Evolutionary conservation across 2,329 filamentous ascomycete species (phyloP), one percentile per base, ranked within the genome.

Genomic region (Amauroascus niger): DNA sequence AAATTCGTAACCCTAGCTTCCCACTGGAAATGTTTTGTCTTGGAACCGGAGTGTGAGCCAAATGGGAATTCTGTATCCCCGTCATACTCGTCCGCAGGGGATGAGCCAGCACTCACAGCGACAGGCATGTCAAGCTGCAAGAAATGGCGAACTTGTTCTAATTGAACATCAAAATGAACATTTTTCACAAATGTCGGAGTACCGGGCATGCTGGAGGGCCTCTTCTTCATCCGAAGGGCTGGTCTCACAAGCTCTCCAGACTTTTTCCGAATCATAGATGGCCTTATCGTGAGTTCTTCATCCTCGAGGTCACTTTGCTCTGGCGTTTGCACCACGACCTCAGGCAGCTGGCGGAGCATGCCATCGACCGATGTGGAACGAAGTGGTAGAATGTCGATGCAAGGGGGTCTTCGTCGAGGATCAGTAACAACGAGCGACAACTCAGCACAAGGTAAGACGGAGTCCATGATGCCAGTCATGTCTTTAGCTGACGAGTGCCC

Each of bases 261-360:
- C 78, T 98, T 98, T 76, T 98, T 98, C 63, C 93, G 84, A 9
- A 98, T 83, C 82, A 97, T 94, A 52, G 83, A 83, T n/a, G 90
- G 89, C 72, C 93, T 94, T 62, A 74, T 76, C 58, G 65, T 69
- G 57, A 79, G 62, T 56, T 80, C 76, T 44, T 84, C 83, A 57
- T 87, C 82, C 47, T 84, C 81, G 37, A 11, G 49, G 0, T 68
- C 69, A 53, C 71, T 71, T 16, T 73, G 71, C 33, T 67, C 67
- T 6, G 61, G 77, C 59, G 62, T 62, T 56, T 56, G 54, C 54
- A 60, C 57, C 8, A 45, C 65, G 57, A 64, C 69, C 61, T 60
- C 58, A 37, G 58, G 53, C 30, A 53, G 33, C 14, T 53, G 43
- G 16, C 43, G 45, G 16, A 57, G 18, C 16, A 50, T 30, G 20